phyloP scores from a whole-genome alignment of 2,329 filamentous ascomycete species.

The Verticillium tricorpus region DNA sequence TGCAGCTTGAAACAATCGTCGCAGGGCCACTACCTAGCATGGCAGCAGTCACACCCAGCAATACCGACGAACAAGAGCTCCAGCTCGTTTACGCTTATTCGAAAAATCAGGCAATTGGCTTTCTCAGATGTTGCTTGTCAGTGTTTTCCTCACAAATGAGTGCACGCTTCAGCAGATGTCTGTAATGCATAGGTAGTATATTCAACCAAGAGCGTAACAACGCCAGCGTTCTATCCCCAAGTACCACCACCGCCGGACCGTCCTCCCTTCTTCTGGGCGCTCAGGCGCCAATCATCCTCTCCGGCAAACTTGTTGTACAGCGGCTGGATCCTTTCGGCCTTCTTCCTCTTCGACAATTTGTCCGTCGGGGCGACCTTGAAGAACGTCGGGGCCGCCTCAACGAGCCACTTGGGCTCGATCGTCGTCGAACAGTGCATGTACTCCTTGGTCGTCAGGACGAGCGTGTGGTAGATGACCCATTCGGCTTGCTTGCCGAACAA shows the following conservation, averaged over 20 bases:
- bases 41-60: no score
- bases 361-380: conserved; percentile 95
- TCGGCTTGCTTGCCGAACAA: conserved; percentile 95
- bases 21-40: no score
- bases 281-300: conserved; percentile 93
- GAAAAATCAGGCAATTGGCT: no score
- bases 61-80: no score
- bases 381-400: conserved; percentile 96
- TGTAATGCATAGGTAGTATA: neutral
- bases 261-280: conserved; percentile 79
- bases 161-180: no score
- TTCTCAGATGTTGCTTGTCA: no score
- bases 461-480: conserved; percentile 88
- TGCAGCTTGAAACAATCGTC: no score
- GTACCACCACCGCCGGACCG: conserved; percentile 81
- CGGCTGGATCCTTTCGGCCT: conserved; percentile 91
- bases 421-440: conserved; percentile 95
- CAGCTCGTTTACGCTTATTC: no score
- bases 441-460: conserved; percentile 92
- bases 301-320: conserved; percentile 88
- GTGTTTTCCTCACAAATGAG: no score
- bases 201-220: neutral
- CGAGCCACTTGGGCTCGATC: conserved; percentile 92
- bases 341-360: conserved; percentile 82
- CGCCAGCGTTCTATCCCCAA: conserved; percentile 62